Conservation (phyloP, 2,329 filamentous ascomycete genomes). For the Fusarium anguioides region DNA sequence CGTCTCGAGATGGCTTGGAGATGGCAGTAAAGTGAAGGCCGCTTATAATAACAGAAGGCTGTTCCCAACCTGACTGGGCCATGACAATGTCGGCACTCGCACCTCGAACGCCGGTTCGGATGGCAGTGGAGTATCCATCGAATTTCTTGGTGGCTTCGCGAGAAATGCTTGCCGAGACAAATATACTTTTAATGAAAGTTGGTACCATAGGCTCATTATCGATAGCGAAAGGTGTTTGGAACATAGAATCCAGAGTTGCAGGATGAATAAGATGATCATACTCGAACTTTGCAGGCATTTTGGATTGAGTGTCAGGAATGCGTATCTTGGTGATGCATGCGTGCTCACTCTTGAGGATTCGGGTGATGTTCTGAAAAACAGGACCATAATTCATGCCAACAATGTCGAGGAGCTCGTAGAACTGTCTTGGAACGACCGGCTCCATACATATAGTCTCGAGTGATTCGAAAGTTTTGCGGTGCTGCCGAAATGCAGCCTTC, state of each 20-base stretch:
- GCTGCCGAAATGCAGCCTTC: conserved; percentile 31
- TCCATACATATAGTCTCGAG: conserved; percentile 48
- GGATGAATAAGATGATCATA: conserved; percentile 68
- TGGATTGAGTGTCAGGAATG: conserved; percentile 61
- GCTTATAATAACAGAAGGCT: conserved; percentile 56
- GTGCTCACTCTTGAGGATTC: conserved; percentile 48
- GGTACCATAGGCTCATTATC: conserved; percentile 62
- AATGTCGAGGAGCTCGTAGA: conserved; percentile 63
- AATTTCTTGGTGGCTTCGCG: conserved; percentile 51
- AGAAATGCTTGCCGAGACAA: conserved; percentile 56
- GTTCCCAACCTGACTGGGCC: conserved; percentile 48
- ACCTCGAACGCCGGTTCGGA: conserved; percentile 50
- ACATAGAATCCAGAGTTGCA: conserved; percentile 65
- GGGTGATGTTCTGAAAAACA: conserved; percentile 61
- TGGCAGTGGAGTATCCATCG: conserved; percentile 55
- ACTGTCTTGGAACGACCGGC: conserved; percentile 54
- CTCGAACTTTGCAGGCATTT: conserved; percentile 65
- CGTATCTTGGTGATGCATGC: conserved; percentile 53
- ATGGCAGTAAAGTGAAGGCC: conserved; percentile 58
- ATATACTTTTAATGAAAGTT: conserved; percentile 58
- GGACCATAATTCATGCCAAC: conserved; percentile 64
- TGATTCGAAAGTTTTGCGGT: conserved; percentile 38
- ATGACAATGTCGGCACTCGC: conserved; percentile 59
- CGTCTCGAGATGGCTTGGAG: conserved; percentile 38
- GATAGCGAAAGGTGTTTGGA: conserved; percentile 63